Evolutionary conservation across 352 stramenopile species (phyloP).

Genomic region (Pilasporangium apinafurcum): DNA sequence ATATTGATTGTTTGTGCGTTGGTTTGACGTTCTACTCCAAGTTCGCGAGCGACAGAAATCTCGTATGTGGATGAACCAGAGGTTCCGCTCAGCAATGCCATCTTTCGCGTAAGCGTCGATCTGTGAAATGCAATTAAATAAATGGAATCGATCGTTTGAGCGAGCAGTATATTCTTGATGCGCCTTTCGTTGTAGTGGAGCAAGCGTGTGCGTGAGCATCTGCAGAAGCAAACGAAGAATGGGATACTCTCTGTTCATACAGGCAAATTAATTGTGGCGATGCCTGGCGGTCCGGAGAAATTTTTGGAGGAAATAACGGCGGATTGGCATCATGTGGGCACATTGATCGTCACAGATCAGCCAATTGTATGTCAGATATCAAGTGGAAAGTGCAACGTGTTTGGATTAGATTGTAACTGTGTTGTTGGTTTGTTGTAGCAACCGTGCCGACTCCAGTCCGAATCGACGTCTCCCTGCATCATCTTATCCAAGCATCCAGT

Average conservation of each 20-base stretch:
- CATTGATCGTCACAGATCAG: slow-evolving; percentile 49
- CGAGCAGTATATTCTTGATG: not conserved
- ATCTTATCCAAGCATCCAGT: slow-evolving; percentile 34
- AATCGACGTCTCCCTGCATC: slow-evolving; percentile 11
- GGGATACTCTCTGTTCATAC: slow-evolving; percentile 5
- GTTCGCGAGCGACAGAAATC: slow-evolving; percentile 38
- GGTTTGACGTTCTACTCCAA: no score
- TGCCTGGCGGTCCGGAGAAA: slow-evolving; percentile 27
- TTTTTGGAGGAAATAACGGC: slow-evolving; percentile 40
- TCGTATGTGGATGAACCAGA: slow-evolving; percentile 18
- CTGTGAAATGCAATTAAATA: not conserved
- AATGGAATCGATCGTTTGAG: not conserved
- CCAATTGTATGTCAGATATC: slow-evolving; percentile 20
- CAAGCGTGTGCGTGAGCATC: slow-evolving; percentile 17
- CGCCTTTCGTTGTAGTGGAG: slow-evolving; percentile 30
- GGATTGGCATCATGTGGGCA: slow-evolving; percentile 35
- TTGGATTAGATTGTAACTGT: not conserved
- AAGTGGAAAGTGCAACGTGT: not conserved
- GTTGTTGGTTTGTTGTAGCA: slow-evolving; percentile 7
- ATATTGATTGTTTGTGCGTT: not conserved
- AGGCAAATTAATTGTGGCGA: slow-evolving; percentile 43
- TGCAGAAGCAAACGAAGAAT: slow-evolving; percentile 1
- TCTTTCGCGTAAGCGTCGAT: slow-evolving; percentile 47
- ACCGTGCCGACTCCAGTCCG: slow-evolving; percentile 14
- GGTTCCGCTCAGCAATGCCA: slow-evolving; percentile 15